phyloP scores from a whole-genome alignment of 2,329 filamentous ascomycete species.

The Beauveria rudraprayagi region DNA sequence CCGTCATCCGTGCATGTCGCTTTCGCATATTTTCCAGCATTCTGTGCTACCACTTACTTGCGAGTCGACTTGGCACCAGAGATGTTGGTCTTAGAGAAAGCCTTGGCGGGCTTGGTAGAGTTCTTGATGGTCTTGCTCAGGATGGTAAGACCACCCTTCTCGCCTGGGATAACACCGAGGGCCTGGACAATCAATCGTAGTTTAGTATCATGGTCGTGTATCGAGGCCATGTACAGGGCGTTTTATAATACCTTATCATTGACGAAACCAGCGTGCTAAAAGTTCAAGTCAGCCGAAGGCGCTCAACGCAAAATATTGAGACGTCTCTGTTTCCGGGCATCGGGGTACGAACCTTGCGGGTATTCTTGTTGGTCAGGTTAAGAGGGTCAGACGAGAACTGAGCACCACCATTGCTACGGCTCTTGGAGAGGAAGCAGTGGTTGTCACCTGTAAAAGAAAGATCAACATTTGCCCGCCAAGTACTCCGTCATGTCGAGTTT shows the following conservation, averaged over 20 bases:
- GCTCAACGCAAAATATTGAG: not conserved
- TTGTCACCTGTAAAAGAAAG: constrained; percentile 55
- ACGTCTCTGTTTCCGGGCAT: not conserved
- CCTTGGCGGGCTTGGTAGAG: constrained; percentile 64
- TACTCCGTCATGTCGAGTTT: not conserved
- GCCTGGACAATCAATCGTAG: constrained; percentile 46
- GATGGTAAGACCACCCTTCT: constrained; percentile 74
- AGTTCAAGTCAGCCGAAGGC: constrained; percentile 23
- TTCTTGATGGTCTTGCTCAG: constrained; percentile 75
- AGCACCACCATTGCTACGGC: constrained; percentile 66
- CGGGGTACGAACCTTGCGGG: constrained; percentile 63
- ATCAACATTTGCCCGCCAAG: not conserved
- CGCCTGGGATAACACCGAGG: constrained; percentile 65
- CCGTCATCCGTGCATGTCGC: not conserved
- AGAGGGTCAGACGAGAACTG: constrained; percentile 92
- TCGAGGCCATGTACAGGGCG: not conserved
- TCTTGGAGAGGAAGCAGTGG: constrained; percentile 91
- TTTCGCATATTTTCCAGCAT: not conserved
- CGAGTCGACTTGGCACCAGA: constrained; percentile 64
- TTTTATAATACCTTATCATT: constrained; percentile 71
- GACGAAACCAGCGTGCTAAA: constrained; percentile 80
- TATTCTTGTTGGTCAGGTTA: constrained; percentile 88
- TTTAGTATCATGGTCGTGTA: constrained; percentile 14
- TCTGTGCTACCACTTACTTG: constrained; percentile 40
- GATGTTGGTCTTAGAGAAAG: constrained; percentile 59